Evolutionary conservation across 768 basidiomycete genomes (phyloP).

Genomic region (Trametopsis cervina): DNA sequence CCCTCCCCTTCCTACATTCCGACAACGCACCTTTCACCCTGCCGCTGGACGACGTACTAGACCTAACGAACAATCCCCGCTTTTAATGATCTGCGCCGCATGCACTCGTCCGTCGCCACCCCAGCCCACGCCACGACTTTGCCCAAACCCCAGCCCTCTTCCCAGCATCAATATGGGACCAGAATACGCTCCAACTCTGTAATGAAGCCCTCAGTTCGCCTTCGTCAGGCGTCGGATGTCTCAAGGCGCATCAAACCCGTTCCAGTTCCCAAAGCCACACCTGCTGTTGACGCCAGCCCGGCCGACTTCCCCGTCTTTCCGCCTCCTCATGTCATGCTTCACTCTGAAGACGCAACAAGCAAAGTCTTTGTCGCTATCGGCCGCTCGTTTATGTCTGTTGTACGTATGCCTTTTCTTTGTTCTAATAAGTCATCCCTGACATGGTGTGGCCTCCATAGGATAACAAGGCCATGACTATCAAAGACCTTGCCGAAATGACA

Average conservation of each 20-base stretch:
- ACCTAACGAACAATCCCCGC: slow-evolving; percentile 11
- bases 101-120: slow-evolving; percentile 19
- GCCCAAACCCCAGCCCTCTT: slow-evolving; percentile 22
- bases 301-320: slow-evolving; percentile 41
- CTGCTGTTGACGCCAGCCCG: slow-evolving; percentile 13
- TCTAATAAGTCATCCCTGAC: neutral
- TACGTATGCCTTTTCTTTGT: slow-evolving; percentile 30
- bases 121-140: slow-evolving; percentile 13
- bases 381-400: slow-evolving; percentile 67
- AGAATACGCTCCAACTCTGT: slow-evolving; percentile 45
- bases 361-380: slow-evolving; percentile 72
- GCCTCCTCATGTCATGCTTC: slow-evolving; percentile 56
- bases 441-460: slow-evolving; percentile 35
- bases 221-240: slow-evolving; percentile 37
- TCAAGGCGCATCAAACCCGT: slow-evolving; percentile 25
- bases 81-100: slow-evolving; percentile 26
- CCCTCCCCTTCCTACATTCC: no score
- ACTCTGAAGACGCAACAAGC: slow-evolving; percentile 64
- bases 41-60: slow-evolving; percentile 27
- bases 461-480: slow-evolving; percentile 82
- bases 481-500: slow-evolving; percentile 72
- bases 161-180: slow-evolving; percentile 42
- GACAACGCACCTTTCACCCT: slow-evolving; percentile 13
- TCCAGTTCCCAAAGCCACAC: slow-evolving; percentile 19
- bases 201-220: slow-evolving; percentile 46